Evolutionary conservation across 2,329 filamentous ascomycete species (phyloP).

Genomic region (Diplodia sapinea): DNA sequence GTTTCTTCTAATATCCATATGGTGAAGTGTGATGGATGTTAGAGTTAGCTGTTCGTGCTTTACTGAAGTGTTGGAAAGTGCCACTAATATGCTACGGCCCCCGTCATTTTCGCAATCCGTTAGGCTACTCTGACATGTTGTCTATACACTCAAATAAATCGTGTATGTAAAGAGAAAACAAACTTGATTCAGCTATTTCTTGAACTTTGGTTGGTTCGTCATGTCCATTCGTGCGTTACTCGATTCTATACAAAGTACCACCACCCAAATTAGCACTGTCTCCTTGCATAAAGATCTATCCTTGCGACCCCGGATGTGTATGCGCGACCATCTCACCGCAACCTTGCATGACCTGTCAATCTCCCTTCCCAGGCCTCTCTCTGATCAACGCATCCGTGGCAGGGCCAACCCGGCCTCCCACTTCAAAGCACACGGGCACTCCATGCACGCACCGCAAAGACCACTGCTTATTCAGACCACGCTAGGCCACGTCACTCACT

Average conservation of each 20-base stretch:
- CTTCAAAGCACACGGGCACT: not conserved
- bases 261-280: not conserved
- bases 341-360: not conserved
- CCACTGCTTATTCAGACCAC: not conserved
- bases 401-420: constrained; percentile 6
- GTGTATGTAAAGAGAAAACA: not conserved
- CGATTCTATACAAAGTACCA: not conserved
- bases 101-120: no score
- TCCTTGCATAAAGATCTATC: not conserved
- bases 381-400: not conserved
- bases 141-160: not conserved
- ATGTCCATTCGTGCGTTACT: not conserved
- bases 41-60: no score
- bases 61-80: no score
- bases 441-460: not conserved
- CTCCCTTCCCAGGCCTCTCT: not conserved
- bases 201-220: not conserved
- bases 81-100: no score
- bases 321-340: not conserved
- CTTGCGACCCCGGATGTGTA: not conserved
- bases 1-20: no score
- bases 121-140: no score
- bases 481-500: not conserved
- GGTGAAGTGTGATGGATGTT: no score
- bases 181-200: not conserved